Base-by-base conservation (phyloP, 148 eudicot species). In the Linanthus parryae region DNA sequence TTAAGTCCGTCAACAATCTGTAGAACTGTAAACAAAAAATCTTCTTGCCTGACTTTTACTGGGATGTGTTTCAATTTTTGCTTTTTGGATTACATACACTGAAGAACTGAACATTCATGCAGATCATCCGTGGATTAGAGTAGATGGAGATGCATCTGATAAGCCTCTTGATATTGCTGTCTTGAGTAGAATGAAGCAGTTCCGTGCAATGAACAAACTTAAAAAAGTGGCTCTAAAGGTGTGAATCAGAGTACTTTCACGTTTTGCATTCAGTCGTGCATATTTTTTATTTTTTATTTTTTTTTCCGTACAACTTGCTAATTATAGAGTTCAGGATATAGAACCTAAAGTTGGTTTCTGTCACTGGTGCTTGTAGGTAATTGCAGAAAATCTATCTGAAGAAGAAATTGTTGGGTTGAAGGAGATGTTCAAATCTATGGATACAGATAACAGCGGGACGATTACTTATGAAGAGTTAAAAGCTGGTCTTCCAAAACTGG, bases 51-150 rank as follows among this genome's bases (percentile, higher is more conserved):
- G n/a, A n/a, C n/a, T n/a, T n/a, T n/a, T n/a, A n/a, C n/a, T n/a
- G n/a, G n/a, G n/a, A n/a, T n/a, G n/a, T n/a, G n/a, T n/a, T n/a
- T n/a, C n/a, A n/a, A n/a, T n/a, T n/a, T n/a, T n/a, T n/a, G n/a
- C n/a, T n/a, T n/a, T n/a, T n/a, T n/a, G n/a, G n/a, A n/a, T n/a
- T n/a, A n/a, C n/a, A n/a, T n/a, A n/a, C n/a, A n/a, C n/a, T n/a
- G n/a, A n/a, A n/a, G n/a, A n/a, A n/a, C n/a, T n/a, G n/a, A n/a
- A n/a, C n/a, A n/a, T n/a, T n/a, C n/a, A n/a, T n/a, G n/a, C n/a
- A n/a, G 98, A 79, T 61, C 98, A 91, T 79, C 94, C 94, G 52
- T 91, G 98, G 98, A 81, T 84, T 83, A 83, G 73, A 73, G 98
- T 76, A 67, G 95, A 86, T 56, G 98, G 95, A n/a, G 98, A 81